Base-by-base conservation (phyloP, 805 yeast genomes). In the Candida germanica region DNA sequence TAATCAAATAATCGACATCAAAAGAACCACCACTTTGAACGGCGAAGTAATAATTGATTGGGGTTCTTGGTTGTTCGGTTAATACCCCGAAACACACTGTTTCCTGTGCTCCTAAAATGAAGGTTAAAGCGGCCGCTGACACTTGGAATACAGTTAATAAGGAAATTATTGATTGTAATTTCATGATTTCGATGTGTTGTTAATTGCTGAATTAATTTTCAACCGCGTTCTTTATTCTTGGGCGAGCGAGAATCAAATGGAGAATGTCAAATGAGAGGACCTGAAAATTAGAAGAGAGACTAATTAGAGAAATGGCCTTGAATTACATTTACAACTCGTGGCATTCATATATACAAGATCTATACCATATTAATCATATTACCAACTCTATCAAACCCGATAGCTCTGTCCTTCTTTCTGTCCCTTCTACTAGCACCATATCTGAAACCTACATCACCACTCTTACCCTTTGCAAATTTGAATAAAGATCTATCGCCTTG, bases 351-450 rank as follows among this genome's bases (percentile, higher is more conserved):
- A n/a, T n/a, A n/a, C n/a, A n/a, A n/a, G n/a, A n/a, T n/a, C n/a
- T 27, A 43, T 20, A 36, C 36, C 32, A 54, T 45, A 48, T 66
- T 65, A 25, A 65, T 57, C 67, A 68, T 80, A 50, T 73, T 75
- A 50, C 94, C 94, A 39, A 71, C 66, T 47, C 77, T 75, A 53
- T 83, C 81, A 58, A 72, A 85, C 2, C 81, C 85, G 49, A 84
- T 70, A 47, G 71, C 75, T 62, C 98, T 79, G 58, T 87, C 83
- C 56, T 81, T 85, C 75, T 83, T 87, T 51, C 77, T 81, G 62
- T 91, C 98, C 67, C 96, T 86, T 47, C 81, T 73, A 13, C 87
- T 76, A 26, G 88, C 86, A 62, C 98, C 98, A 56, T 91, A 91
- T 56, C 98, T 80, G 74, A 66, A 78, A 33, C 98, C 98, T 36